Evolutionary conservation across 2,329 filamentous ascomycete genomes (phyloP), one percentile per base, ranked within the genome.

Genomic region (Fusarium nodosum): DNA sequence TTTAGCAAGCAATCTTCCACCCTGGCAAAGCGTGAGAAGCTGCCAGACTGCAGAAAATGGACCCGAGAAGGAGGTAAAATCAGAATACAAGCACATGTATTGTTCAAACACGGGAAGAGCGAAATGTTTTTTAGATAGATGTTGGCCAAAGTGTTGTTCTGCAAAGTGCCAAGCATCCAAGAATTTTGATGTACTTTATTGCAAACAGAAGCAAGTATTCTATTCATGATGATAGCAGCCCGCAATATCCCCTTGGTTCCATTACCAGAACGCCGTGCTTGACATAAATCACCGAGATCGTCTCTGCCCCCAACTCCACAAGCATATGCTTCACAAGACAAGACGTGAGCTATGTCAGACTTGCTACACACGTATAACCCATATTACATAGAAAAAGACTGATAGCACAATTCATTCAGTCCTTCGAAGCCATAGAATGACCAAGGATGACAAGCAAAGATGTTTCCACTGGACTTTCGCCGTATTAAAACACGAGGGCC

Each of bases 251-350:
- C 28, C 51, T 45, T 12, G 28, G 48, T 22, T 33, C 33, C 46
- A 42, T 47, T 65, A 44, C 62, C 62, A 54, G 26, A 60, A 65
- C 62, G 46, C 62, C 62, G 11, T 65, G 62, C 42, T 60, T 31
- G 24, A 54, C 44, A 31, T 34, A 48, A 31, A 44, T 20, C 24
- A 26, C 8, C 22, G 47, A 28, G 42, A 36, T 24, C 54, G 7
- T n/a, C 41, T 47, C 12, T 45, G 6, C 48, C 30, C 42, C 20
- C 31, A 66, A 58, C 28, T 34, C 42, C 61, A 8, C 20, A 36
- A 31, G 31, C 22, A 34, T 28, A 26, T 18, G 20, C 20, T 30
- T 30, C 12, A 5, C 41, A 16, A n/a, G 16, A 15, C 41, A 9
- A 16, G 20, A 12, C 16, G 10, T 39, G 16, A 31, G 38, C 26